Conservation (phyloP, 2,329 filamentous ascomycete genomes). For the Pyricularia sp. region DNA sequence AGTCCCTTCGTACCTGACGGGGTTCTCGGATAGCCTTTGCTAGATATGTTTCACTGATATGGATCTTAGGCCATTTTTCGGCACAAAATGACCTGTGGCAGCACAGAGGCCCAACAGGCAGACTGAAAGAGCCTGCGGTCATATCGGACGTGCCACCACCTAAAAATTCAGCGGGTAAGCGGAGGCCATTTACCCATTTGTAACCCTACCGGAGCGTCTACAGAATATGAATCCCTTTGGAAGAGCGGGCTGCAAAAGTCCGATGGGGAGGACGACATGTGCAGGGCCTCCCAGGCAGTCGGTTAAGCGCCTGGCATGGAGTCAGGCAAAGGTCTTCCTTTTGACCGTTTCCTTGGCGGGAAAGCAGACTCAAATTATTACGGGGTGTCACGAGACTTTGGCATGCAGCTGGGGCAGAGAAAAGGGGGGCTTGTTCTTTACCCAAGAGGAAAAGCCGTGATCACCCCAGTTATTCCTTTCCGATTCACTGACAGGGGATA, state of each 20-base stretch:
- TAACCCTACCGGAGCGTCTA: neutral
- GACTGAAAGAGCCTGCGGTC: neutral
- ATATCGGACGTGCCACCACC: too few relatives aligned
- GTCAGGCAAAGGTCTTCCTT: neutral
- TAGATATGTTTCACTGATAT: neutral
- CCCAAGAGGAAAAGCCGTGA: neutral
- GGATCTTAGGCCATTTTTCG: neutral
- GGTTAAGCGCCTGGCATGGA: neutral
- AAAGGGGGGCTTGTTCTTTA: neutral
- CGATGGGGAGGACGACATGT: neutral
- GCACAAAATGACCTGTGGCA: neutral
- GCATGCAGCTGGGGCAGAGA: neutral
- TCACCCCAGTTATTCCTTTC: neutral
- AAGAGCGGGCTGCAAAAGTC: neutral
- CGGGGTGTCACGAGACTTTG: neutral
- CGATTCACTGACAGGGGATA: neutral
- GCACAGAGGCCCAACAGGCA: neutral
- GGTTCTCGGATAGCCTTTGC: too few relatives aligned
- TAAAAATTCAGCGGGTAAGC: too few relatives aligned
- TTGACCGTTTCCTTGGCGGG: neutral
- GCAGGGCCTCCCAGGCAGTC: neutral
- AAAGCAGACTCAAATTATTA: too few relatives aligned
- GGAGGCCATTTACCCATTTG: neutral
- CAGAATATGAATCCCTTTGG: too few relatives aligned
- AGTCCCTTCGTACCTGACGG: neutral